A percentile compares a stretch with the other conserved stretches of the same genome.
Evolutionary conservation across 352 stramenopile genomes (phyloP).

Genomic region (Phytopythium mirpurense): DNA sequence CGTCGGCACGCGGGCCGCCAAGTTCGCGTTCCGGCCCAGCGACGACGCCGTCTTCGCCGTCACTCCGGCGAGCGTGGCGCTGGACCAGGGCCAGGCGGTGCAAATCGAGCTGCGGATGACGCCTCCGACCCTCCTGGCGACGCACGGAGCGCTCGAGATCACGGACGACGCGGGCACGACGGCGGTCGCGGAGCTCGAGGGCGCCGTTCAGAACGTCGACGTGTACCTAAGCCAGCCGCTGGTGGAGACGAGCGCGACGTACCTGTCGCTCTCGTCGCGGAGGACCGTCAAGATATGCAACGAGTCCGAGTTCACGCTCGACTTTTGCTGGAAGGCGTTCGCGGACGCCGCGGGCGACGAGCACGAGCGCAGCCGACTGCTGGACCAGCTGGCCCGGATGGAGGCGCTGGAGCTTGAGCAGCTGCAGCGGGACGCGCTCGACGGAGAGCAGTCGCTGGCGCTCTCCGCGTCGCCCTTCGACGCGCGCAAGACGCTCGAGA

Average conservation of each 20-base stretch:
- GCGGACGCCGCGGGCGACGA: constrained; percentile 64
- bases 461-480: constrained; percentile 52
- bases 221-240: constrained; percentile 87
- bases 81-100: constrained; percentile 58
- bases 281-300: constrained; percentile 92
- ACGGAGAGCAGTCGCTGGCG: constrained; percentile 12
- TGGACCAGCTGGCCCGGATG: constrained; percentile 81
- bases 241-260: constrained; percentile 83
- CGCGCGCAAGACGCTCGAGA: constrained; percentile 59
- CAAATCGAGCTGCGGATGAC: constrained; percentile 77
- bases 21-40: constrained; percentile 69
- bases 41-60: constrained; percentile 47
- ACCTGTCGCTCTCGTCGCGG: constrained; percentile 90
- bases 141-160: constrained; percentile 76
- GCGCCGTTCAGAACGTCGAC: constrained; percentile 82
- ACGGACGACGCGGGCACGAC: constrained; percentile 77
- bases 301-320: constrained; percentile 86
- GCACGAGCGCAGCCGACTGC: constrained; percentile 69
- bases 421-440: constrained; percentile 43
- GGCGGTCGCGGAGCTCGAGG: constrained; percentile 63
- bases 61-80: constrained; percentile 44
- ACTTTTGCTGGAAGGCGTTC: constrained; percentile 93
- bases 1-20: constrained; percentile 70
- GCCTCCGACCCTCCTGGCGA: constrained; percentile 27
- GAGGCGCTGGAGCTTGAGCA: constrained; percentile 67